These are phyloP conservation scores for Rhizophagus clarus DNA, from an alignment of 192 early-diverging fungal genomes.

Conservation along the genomic window DNA sequence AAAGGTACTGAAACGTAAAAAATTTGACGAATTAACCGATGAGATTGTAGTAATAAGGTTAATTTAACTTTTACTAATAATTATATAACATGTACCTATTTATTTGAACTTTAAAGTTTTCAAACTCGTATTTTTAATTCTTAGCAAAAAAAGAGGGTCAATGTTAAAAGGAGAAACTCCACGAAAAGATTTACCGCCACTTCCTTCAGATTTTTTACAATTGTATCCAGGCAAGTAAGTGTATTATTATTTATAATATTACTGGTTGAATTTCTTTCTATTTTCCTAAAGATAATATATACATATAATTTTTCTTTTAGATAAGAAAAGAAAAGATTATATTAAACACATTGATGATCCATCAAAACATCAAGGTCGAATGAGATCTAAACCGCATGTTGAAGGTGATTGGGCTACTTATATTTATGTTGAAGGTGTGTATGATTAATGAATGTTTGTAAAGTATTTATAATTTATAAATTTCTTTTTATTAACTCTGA, in stretches of 20 bases:
- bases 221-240: conserved; percentile 1
- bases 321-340: not conserved
- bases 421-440: conserved; percentile 43
- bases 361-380: conserved; percentile 32
- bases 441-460: not conserved
- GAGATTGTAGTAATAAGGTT: not conserved
- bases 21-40: not conserved
- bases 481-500: not conserved
- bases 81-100: not conserved
- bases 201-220: conserved; percentile 8
- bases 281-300: not conserved
- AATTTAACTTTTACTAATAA: not conserved
- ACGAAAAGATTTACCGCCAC: not conserved
- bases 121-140: too few relatives aligned
- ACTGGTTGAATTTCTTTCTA: not conserved
- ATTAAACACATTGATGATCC: conserved; percentile 17
- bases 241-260: not conserved
- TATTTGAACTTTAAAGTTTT: not conserved
- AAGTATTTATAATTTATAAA: not conserved
- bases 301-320: not conserved
- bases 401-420: conserved; percentile 51
- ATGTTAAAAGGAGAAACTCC: not conserved
- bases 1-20: not conserved
- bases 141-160: not conserved
- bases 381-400: conserved; percentile 42